Evolutionary conservation across 202 grass and related monocot genomes (phyloP), one percentile per base, ranked within the genome.

Genomic region (Setaria italica): DNA sequence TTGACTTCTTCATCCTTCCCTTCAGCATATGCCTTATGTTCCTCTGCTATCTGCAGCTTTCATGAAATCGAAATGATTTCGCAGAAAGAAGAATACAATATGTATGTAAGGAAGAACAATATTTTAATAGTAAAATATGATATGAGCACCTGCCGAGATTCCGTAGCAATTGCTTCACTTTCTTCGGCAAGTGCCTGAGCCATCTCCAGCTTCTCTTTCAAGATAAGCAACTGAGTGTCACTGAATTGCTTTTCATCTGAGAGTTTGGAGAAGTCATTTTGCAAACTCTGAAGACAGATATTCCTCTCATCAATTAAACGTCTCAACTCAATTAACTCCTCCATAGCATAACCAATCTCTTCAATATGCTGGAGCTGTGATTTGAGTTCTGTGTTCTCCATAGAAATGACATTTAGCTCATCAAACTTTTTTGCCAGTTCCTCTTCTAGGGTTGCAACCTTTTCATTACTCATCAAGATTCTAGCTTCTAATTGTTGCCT

Each of bases 1-100:
- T 94, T 99, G 47, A 94, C 88, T 82, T 96, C 93, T 78, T 95
- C 96, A 87, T 99, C 93, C 84, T 96, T 99, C 59, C 90, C 91
- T 92, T 90, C 88, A 80, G 92, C 93, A 90, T 92, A 86, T 70
- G 34, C 64, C 70, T 86, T 95, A 53, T 78, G 95, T 80, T 89
- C 90, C 83, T 96, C 86, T 41, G 91, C 93, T 84, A 92, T 91
- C 93, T 99, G 89, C 54, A 90, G 76, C 6, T 69, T 17, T 39
- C 67, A 79, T 46, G 75, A 69, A 85, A 57, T 59, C 21, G 62
- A 59, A 70, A 62, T 35, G 53, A 64, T 84, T 56, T 70, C n/a
- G 71, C 25, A 47, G 43, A 42, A 84, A 83, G 34, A 84, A 74
- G 8, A 79, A 68, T 9, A 7, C 17, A 70, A 65, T 34, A 9